Percentiles rank a stretch among this genome's conserved stretches.
phyloP scores from a whole-genome alignment of 495 filamentous ascomycete genomes.

The Aspergillus incahuasiensis region DNA sequence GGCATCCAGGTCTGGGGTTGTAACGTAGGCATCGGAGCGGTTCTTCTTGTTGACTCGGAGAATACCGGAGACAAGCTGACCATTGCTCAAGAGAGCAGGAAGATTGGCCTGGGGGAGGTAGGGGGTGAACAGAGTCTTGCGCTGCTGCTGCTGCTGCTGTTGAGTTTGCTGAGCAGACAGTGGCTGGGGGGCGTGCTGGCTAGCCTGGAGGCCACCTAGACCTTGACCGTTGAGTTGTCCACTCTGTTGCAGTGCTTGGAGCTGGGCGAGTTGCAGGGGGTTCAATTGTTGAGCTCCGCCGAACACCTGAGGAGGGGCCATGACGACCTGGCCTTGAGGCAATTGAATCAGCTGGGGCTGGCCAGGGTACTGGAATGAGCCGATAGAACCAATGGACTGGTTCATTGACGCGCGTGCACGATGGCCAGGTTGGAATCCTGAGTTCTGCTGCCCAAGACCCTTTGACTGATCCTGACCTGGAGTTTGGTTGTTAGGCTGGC shows the following conservation, averaged over 20 bases:
- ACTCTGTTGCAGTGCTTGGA: conserved; percentile 81
- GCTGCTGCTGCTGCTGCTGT: conserved; percentile 81
- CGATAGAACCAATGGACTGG: conserved; percentile 80
- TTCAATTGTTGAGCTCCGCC: conserved; percentile 78
- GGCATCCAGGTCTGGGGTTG: conserved; percentile 88
- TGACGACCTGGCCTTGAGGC: conserved; percentile 75
- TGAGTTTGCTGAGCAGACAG: conserved; percentile 54
- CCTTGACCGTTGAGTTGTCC: conserved; percentile 78
- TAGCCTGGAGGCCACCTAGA: conserved; percentile 57
- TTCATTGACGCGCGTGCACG: conserved; percentile 78
- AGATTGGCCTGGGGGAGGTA: conserved; percentile 95
- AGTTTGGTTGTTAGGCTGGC: conserved; percentile 71
- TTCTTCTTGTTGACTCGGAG: conserved; percentile 99
- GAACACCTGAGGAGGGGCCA: conserved; percentile 69
- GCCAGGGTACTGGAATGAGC: conserved; percentile 83
- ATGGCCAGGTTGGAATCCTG: conserved; percentile 85
- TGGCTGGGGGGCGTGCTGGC: conserved; percentile 70
- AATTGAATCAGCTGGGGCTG: conserved; percentile 89
- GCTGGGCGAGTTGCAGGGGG: conserved; percentile 80
- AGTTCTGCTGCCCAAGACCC: conserved; percentile 59
- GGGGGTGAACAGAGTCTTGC: conserved; percentile 97
- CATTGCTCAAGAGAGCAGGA: conserved; percentile 84
- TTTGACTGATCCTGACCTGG: conserved; percentile 51
- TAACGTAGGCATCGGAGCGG: conserved; percentile 94
- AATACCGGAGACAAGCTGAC: conserved; percentile 92